A percentile compares a stretch with the other conserved stretches of the same genome.
phyloP scores from a whole-genome alignment of 2,329 filamentous ascomycete species.

The Blastomyces percursus region DNA sequence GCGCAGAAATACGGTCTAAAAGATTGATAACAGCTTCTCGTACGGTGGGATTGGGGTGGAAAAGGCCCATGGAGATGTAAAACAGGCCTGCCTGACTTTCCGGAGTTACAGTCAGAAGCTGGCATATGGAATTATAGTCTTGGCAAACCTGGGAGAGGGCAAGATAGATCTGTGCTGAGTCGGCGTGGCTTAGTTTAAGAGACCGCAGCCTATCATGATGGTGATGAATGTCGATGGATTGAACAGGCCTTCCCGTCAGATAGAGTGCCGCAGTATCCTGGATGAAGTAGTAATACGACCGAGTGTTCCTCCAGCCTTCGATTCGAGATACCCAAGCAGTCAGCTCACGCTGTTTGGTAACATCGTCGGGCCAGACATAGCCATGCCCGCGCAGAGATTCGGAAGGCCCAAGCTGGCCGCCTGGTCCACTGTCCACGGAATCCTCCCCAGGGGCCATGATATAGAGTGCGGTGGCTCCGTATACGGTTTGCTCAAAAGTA shows the following conservation, averaged over 20 bases:
- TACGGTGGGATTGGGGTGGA: conserved; percentile 77
- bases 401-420: conserved; percentile 23
- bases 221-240: conserved; percentile 62
- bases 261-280: conserved; percentile 47
- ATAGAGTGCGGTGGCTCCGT: conserved; percentile 72
- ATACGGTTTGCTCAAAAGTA: conserved; percentile 90
- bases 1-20: conserved; percentile 68
- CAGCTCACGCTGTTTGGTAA: conserved; percentile 69
- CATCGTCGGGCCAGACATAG: conserved; percentile 87
- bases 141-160: conserved; percentile 65
- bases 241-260: conserved; percentile 29
- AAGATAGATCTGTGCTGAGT: conserved; percentile 75
- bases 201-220: conserved; percentile 83
- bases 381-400: conserved; percentile 64
- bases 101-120: conserved; percentile 69
- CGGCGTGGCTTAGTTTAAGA: conserved; percentile 62
- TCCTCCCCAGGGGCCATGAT: conserved; percentile 69
- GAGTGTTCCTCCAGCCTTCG: conserved; percentile 91
- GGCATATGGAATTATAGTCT: conserved; percentile 73
- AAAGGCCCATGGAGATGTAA: conserved; percentile 79
- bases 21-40: conserved; percentile 66
- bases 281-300: conserved; percentile 92
- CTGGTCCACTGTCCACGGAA: conserved; percentile 29
- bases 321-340: conserved; percentile 86
- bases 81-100: conserved; percentile 83